Conservation (phyloP, 257 asterid genomes). For the Solanum corneliomulleri region DNA sequence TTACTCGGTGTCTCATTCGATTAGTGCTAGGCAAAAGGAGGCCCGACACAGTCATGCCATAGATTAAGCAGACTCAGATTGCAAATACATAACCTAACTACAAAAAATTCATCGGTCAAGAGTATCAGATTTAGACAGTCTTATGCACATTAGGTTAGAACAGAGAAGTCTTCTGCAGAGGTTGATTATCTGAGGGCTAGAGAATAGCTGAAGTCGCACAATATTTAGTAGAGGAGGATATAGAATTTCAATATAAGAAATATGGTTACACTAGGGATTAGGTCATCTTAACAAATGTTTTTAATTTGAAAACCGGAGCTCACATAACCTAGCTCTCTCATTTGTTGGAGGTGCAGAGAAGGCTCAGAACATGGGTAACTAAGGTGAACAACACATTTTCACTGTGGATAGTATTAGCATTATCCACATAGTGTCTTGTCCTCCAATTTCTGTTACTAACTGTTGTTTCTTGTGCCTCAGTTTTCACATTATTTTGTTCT, state of each 20-base stretch:
- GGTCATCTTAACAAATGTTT: not conserved
- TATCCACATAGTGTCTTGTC: not conserved
- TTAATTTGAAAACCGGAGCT: not conserved
- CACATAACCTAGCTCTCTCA: not conserved
- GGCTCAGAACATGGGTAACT: not conserved
- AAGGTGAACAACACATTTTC: not conserved
- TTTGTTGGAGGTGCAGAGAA: not conserved
- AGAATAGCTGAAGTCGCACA: not conserved
- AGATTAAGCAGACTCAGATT: not conserved
- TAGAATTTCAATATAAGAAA: not conserved
- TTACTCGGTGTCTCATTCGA: not conserved
- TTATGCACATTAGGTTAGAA: not conserved
- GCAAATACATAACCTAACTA: not conserved
- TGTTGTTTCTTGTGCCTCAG: not conserved
- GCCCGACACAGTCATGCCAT: not conserved
- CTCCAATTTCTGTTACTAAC: not conserved
- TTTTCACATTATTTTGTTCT: not conserved
- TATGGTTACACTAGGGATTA: not conserved
- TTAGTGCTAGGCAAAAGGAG: not conserved
- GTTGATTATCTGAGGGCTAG: not conserved
- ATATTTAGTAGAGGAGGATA: not conserved
- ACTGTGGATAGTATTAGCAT: not conserved
- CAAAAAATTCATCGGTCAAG: not conserved
- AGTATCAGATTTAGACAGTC: not conserved
- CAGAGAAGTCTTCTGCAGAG: not conserved